These are phyloP conservation scores for Beauveria pseudobassiana DNA, from an alignment of 2,329 filamentous ascomycete species.

Conservation along the genomic window DNA sequence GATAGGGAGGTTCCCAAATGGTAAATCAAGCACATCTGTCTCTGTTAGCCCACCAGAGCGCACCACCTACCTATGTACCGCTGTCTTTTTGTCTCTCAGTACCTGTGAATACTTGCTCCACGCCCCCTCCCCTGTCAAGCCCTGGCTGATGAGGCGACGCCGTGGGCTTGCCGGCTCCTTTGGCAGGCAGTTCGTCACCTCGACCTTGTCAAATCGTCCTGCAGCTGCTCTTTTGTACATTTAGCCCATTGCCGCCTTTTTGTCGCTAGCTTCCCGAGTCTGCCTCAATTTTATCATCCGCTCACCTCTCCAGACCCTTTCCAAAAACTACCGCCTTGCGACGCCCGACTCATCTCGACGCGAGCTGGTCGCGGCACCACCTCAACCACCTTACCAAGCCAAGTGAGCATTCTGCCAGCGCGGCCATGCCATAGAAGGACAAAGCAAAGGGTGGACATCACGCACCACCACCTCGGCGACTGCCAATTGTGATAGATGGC, in stretches of 20 bases:
- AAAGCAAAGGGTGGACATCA: background rate
- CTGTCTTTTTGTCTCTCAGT: too few relatives aligned
- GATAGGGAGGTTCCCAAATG: background rate
- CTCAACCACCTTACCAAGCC: background rate
- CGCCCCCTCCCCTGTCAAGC: background rate
- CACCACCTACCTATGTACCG: background rate
- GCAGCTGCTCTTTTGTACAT: background rate
- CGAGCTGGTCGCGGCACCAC: background rate
- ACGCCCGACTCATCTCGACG: background rate
- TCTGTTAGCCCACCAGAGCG: background rate
- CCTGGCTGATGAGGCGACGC: background rate
- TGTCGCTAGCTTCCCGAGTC: background rate
- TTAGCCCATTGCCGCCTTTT: background rate
- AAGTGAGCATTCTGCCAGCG: background rate
- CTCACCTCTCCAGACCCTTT: background rate
- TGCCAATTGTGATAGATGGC: background rate
- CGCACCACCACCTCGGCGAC: background rate
- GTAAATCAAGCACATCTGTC: background rate
- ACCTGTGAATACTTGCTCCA: background rate
- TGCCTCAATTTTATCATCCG: background rate
- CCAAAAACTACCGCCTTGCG: background rate
- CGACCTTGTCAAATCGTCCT: background rate
- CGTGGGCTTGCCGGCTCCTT: background rate
- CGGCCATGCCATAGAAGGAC: constrained; percentile 3
- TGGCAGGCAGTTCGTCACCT: background rate